These are phyloP conservation scores for Alternaria solani DNA, from an alignment of 2,329 filamentous ascomycete species.

Conservation along the genomic window DNA sequence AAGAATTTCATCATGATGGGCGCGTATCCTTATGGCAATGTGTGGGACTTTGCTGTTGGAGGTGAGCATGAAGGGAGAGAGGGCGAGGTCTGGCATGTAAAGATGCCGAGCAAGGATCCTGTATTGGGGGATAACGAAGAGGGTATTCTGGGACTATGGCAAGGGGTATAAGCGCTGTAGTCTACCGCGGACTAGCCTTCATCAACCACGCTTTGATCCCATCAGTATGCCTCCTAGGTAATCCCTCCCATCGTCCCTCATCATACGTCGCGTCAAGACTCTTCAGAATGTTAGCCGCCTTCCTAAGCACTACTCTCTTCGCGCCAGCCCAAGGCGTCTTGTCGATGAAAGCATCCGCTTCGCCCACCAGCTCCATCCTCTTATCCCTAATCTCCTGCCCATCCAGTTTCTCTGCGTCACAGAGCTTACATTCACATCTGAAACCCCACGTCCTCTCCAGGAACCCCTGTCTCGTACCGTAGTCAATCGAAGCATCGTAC, in stretches of 20 bases:
- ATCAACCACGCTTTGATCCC: slow-evolving; percentile 31
- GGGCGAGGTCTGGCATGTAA: slow-evolving; percentile 57
- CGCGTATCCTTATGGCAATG: slow-evolving; percentile 59
- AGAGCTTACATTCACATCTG: slow-evolving; percentile 52
- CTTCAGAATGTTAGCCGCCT: slow-evolving; percentile 32
- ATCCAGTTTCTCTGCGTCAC: slow-evolving; percentile 45
- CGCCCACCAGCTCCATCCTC: slow-evolving; percentile 31
- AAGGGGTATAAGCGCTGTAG: neutral
- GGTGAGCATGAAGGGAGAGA: slow-evolving; percentile 55
- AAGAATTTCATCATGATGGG: slow-evolving; percentile 66
- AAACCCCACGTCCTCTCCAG: slow-evolving; percentile 52
- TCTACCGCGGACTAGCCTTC: slow-evolving; percentile 25
- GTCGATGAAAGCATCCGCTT: slow-evolving; percentile 36
- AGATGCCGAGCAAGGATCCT: slow-evolving; percentile 58
- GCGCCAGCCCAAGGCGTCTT: slow-evolving; percentile 39
- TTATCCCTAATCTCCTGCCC: slow-evolving; percentile 30
- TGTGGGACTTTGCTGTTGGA: slow-evolving; percentile 62
- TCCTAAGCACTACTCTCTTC: slow-evolving; percentile 34
- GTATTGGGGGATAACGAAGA: slow-evolving; percentile 53
- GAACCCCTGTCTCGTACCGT: slow-evolving; percentile 44
- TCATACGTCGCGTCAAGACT: slow-evolving; percentile 39
- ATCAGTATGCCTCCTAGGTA: slow-evolving; percentile 26
- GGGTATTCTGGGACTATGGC: slow-evolving; percentile 52
- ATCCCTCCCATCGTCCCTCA: slow-evolving; percentile 24
- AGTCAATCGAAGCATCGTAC: slow-evolving; percentile 44